A percentile compares a stretch with the other conserved stretches of the same genome.
These are phyloP conservation scores for Zizania palustris DNA, from an alignment of 202 grass and related monocot species.

Conservation along the genomic window DNA sequence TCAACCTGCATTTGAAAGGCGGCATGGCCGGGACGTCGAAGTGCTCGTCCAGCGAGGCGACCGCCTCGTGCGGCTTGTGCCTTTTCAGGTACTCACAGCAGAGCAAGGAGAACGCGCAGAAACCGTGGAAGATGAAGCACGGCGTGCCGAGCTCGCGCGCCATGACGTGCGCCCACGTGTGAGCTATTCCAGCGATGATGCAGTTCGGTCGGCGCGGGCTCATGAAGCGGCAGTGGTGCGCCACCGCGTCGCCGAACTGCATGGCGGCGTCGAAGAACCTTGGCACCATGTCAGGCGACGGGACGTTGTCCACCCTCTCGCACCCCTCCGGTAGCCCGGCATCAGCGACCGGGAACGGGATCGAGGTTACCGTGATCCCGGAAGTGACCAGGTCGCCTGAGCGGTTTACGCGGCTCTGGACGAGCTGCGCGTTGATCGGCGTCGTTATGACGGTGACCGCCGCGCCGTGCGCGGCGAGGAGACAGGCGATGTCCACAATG, in stretches of 20 bases:
- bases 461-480: slow-evolving; percentile 51
- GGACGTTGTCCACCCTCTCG: slow-evolving; percentile 51
- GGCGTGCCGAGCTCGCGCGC: slow-evolving; percentile 46
- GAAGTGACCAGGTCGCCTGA: neutral
- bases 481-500: slow-evolving; percentile 51
- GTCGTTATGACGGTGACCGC: slow-evolving; percentile 54
- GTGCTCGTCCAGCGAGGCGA: slow-evolving; percentile 30
- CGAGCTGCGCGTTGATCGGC: slow-evolving; percentile 39
- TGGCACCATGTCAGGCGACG: slow-evolving; percentile 18
- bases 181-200: slow-evolving; percentile 45
- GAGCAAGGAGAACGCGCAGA: slow-evolving; percentile 43
- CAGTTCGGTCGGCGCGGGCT: slow-evolving; percentile 10
- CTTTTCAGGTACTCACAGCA: slow-evolving; percentile 54
- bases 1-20: slow-evolving; percentile 43
- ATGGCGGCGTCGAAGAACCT: slow-evolving; percentile 41
- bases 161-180: slow-evolving; percentile 47
- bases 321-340: slow-evolving; percentile 57
- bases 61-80: slow-evolving; percentile 47
- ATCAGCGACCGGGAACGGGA: slow-evolving; percentile 50
- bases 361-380: slow-evolving; percentile 22
- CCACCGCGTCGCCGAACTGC: slow-evolving; percentile 39
- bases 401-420: slow-evolving; percentile 32
- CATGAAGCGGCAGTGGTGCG: slow-evolving; percentile 1
- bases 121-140: slow-evolving; percentile 67
- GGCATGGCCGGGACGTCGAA: slow-evolving; percentile 47